Evolutionary conservation across 257 asterid genomes (phyloP).

Genomic region (Cruciata laevipes): DNA sequence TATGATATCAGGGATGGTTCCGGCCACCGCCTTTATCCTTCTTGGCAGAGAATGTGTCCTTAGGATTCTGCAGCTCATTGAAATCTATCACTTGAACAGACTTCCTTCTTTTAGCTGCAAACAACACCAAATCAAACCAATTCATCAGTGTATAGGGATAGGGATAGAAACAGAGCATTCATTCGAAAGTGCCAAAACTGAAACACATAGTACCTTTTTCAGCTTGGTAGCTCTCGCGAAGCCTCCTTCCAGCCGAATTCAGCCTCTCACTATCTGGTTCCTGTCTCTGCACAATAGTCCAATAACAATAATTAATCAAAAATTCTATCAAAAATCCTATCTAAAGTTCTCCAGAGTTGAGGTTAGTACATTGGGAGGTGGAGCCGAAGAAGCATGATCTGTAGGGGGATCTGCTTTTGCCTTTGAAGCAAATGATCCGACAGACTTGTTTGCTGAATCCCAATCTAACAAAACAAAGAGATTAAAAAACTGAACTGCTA

Average conservation of each 20-base stretch:
- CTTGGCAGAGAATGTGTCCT: constrained; percentile 71
- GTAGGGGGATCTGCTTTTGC: constrained; percentile 53
- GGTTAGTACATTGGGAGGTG: constrained; percentile 49
- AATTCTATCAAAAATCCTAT: neutral
- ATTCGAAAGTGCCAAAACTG: constrained; percentile 17
- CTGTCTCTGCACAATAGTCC: constrained; percentile 64
- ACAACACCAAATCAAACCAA: constrained; percentile 19
- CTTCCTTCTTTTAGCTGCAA: constrained; percentile 94
- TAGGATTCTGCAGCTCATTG: constrained; percentile 81
- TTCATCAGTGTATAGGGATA: constrained; percentile 18
- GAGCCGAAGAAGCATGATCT: constrained; percentile 49
- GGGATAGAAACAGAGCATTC: neutral
- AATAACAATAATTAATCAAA: constrained; percentile 1
- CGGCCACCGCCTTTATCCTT: constrained; percentile 88
- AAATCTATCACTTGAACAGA: constrained; percentile 94
- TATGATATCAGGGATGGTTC: constrained; percentile 78
- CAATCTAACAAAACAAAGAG: constrained; percentile 43
- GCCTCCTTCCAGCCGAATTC: constrained; percentile 79
- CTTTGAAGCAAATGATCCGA: constrained; percentile 54
- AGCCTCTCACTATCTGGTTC: constrained; percentile 66
- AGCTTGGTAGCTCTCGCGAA: constrained; percentile 92
- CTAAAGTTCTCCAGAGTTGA: constrained; percentile 11
- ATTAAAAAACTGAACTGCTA: too few species aligned
- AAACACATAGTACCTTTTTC: constrained; percentile 64
- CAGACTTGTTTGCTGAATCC: constrained; percentile 57